Conservation (phyloP, 768 basidiomycete species). For the Suillus weaverae region DNA sequence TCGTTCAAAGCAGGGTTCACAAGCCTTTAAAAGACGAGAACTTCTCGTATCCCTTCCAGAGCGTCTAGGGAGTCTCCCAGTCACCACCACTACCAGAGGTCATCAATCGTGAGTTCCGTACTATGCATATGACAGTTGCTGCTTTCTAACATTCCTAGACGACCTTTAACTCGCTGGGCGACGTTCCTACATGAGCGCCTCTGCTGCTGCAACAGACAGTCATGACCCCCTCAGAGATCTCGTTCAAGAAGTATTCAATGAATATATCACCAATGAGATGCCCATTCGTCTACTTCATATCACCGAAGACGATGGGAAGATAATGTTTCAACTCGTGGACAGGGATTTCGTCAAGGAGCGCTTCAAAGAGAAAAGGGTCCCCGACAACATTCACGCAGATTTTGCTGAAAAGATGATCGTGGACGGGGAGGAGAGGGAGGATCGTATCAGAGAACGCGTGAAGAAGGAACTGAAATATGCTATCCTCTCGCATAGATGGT, state of each 20-base stretch:
- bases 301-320: background rate
- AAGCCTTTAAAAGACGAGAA: background rate
- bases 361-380: background rate
- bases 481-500: constrained; percentile 10
- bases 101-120: background rate
- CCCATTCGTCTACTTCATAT: constrained; percentile 5
- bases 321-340: background rate
- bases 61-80: background rate
- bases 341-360: background rate
- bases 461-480: constrained; percentile 8
- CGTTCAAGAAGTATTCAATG: background rate
- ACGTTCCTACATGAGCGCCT: background rate
- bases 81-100: background rate
- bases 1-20: background rate
- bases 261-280: constrained; percentile 1
- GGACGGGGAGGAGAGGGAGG: constrained; percentile 1
- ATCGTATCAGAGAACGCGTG: background rate
- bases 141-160: background rate
- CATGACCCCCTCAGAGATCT: background rate
- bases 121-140: background rate
- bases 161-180: no score
- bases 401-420: background rate
- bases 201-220: background rate
- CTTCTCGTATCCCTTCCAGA: background rate
- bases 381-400: background rate